These are phyloP conservation scores for Malus hybrid DNA, from an alignment of 331 rosid species.

Conservation along the genomic window DNA sequence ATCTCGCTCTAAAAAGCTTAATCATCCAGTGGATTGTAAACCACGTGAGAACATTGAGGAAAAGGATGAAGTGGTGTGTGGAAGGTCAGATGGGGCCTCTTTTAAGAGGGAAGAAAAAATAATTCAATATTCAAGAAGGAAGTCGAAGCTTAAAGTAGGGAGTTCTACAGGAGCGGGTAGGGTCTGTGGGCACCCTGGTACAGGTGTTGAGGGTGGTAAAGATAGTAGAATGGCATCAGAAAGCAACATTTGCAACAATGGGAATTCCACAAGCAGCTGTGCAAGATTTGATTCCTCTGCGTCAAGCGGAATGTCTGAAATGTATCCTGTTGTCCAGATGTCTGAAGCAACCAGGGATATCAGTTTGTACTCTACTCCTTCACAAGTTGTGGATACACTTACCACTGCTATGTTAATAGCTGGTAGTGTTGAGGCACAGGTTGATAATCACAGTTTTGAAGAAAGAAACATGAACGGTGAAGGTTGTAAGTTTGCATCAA, in stretches of 20 bases:
- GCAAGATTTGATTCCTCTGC: conserved; percentile 19
- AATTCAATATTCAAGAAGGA: conserved; percentile 81
- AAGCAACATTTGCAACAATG: conserved; percentile 6
- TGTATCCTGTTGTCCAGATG: conserved; percentile 26
- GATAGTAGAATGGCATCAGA: conserved; percentile 17
- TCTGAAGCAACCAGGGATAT: conserved; percentile 22
- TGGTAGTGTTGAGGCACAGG: conserved; percentile 26
- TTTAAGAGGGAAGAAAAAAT: conserved; percentile 34
- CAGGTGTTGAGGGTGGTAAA: conserved; percentile 24
- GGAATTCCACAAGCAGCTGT: conserved; percentile 32
- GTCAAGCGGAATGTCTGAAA: conserved; percentile 30
- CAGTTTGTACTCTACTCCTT: conserved; percentile 13
- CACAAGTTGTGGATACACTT: conserved; percentile 15
- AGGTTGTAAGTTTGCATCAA: conserved; percentile 14
- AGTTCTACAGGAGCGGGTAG: conserved; percentile 25
- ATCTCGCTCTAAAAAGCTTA: conserved; percentile 67
- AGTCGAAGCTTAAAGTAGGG: conserved; percentile 43
- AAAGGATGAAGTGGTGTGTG: conserved; percentile 35
- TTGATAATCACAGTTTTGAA: conserved; percentile 18
- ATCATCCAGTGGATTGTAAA: conserved; percentile 20
- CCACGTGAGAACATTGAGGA: conserved; percentile 27
- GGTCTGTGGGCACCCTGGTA: conserved; percentile 19
- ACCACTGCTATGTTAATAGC: conserved; percentile 6
- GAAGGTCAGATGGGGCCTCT: conserved; percentile 17
- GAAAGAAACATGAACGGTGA: conserved; percentile 20